These are phyloP conservation scores for Cercospora nicotianae DNA, from an alignment of 2,329 filamentous ascomycete genomes.

Conservation along the genomic window DNA sequence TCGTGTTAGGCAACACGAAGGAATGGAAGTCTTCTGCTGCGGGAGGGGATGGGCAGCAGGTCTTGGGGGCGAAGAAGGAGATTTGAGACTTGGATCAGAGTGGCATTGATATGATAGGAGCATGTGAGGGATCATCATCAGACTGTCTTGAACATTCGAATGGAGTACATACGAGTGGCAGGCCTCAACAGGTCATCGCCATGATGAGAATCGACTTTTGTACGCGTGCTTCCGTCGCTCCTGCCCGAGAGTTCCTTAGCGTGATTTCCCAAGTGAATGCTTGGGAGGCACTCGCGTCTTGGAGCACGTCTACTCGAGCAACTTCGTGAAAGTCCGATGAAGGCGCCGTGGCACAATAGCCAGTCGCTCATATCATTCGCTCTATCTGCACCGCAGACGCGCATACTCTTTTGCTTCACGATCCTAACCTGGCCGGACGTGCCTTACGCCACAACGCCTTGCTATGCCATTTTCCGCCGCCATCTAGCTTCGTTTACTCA, in stretches of 20 bases:
- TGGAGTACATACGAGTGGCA: not conserved
- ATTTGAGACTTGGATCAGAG: not conserved
- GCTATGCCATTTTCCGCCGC: slow-evolving; percentile 42
- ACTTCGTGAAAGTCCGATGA: not conserved
- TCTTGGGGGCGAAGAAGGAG: slow-evolving; percentile 1
- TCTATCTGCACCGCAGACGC: not conserved
- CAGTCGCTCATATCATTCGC: not conserved
- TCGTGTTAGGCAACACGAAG: not conserved
- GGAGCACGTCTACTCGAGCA: not conserved
- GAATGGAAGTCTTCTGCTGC: not conserved
- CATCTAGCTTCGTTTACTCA: slow-evolving; percentile 22
- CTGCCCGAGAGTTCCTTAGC: not conserved
- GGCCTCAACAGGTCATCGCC: not conserved
- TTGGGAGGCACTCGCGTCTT: not conserved
- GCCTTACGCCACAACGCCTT: slow-evolving; percentile 38
- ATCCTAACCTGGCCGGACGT: slow-evolving; percentile 1
- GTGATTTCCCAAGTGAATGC: not conserved
- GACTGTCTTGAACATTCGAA: not conserved
- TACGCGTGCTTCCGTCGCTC: not conserved
- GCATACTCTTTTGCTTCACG: not conserved
- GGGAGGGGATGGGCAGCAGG: not conserved
- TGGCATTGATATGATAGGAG: not conserved
- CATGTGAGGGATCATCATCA: not conserved
- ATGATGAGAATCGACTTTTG: not conserved
- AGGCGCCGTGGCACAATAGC: not conserved